These are phyloP conservation scores for Malus hybrid DNA, from an alignment of 331 rosid genomes.

Conservation along the genomic window DNA sequence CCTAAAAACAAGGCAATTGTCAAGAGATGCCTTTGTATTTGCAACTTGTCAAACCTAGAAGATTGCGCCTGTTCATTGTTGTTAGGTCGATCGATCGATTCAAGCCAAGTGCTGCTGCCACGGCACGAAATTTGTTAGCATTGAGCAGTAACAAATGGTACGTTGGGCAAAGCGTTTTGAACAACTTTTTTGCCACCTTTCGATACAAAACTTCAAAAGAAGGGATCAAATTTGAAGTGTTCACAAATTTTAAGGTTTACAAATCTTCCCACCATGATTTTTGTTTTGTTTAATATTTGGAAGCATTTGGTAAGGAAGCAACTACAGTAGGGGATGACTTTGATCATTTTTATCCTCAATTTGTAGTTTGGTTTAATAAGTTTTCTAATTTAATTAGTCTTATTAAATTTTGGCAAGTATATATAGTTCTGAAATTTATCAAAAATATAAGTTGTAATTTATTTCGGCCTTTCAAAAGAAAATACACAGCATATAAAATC, in stretches of 20 bases:
- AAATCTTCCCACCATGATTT: not conserved
- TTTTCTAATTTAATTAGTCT: no score
- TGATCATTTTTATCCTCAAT: not conserved
- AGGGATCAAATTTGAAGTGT: not conserved
- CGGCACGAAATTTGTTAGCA: not conserved
- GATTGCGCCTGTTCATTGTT: not conserved
- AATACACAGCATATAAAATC: no score
- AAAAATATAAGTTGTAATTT: not conserved
- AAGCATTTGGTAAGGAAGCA: no score
- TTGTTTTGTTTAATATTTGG: not conserved
- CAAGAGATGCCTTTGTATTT: no score
- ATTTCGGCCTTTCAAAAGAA: not conserved
- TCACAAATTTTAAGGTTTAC: not conserved
- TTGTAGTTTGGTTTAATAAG: not conserved
- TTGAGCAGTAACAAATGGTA: not conserved
- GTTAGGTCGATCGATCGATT: not conserved
- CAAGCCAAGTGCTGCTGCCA: not conserved
- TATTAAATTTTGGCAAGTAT: not conserved
- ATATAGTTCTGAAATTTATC: no score
- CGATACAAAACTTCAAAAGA: slow-evolving; percentile 2
- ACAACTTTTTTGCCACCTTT: not conserved
- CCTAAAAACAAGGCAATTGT: not conserved
- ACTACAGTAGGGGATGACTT: not conserved
- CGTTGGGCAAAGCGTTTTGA: slow-evolving; percentile 2
- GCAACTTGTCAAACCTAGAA: not conserved